Evolutionary conservation across 192 early-diverging fungal species (phyloP), one percentile per base, ranked within the genome.

Genomic region (Phycomyces blakesleeanus): DNA sequence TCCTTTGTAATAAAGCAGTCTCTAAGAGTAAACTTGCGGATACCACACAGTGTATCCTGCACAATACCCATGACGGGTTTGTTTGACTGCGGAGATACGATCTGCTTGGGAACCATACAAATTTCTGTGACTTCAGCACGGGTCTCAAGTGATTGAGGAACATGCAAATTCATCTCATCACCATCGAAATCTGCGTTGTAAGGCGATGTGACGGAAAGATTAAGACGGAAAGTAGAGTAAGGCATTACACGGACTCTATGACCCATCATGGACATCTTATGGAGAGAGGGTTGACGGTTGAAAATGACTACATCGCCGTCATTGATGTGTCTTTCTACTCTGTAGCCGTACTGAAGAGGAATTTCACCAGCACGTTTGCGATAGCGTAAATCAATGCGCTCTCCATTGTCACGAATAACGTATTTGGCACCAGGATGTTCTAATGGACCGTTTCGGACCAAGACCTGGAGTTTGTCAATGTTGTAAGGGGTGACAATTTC

Each of bases 241-340:
- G 97, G 97, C 97, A 99, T 97, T 40, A 99, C 93, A 64, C 91
- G 90, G 57, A 97, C 91, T 38, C 83, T 79, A 75, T 99, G 97
- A 8, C 94, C 97, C 97, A 99, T 99, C 97, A 99, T 99, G 68
- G 93, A 95, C 95, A 97, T 97, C 74, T 99, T 99, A 80, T 99
- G 97, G 56, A 99, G 78, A 42, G 92, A 95, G 7, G 97, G 97
- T 80, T 99, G 97, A 54, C 97, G 94, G 76, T 99, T 99, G 83
- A 99, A 99, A 68, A 99, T 97, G 61, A 99, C 88, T 34, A 96
- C 85, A 71, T 99, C 97, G 53, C 89, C 92, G 68, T 97, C 92
- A 66, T 94, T 78, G 73, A 99, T 78, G 73, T 98, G 95, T 41
- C 97, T 86, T 77, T 98, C 94, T 4, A 99, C 97, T 37, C 88